Conservation (phyloP, 176 grass and related monocot genomes). For the Dendrocalamus sinicus region DNA sequence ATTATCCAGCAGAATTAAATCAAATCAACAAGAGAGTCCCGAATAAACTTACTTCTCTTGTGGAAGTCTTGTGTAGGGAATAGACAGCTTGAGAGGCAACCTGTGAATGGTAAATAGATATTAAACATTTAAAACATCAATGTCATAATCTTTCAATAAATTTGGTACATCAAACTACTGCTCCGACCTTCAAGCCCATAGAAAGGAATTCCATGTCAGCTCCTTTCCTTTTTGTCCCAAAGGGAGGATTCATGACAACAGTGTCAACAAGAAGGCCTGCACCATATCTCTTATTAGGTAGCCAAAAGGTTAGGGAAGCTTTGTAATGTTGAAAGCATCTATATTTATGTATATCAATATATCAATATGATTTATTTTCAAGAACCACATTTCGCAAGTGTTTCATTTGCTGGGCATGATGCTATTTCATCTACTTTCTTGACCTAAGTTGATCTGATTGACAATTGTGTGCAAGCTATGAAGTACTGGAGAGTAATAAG, state of each 20-base stretch:
- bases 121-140: slow-evolving; percentile 23
- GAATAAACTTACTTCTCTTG: slow-evolving; percentile 73
- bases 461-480: neutral
- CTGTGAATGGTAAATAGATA: slow-evolving; percentile 52
- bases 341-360: neutral
- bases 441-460: neutral
- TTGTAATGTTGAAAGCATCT: slow-evolving; percentile 24
- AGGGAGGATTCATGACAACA: slow-evolving; percentile 98
- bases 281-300: slow-evolving; percentile 24
- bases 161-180: neutral
- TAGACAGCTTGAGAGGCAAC: slow-evolving; percentile 79
- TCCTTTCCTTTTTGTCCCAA: slow-evolving; percentile 84
- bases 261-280: slow-evolving; percentile 72
- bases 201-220: slow-evolving; percentile 88
- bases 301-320: neutral
- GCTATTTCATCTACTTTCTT: neutral
- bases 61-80: slow-evolving; percentile 94
- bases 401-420: neutral
- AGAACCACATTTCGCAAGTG: neutral
- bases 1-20: neutral
- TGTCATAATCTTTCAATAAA: neutral
- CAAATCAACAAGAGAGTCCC: neutral
- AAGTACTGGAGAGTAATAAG: neutral
- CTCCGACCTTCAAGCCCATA: slow-evolving; percentile 79
- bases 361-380: neutral